Conservation (phyloP, 768 basidiomycete genomes). For the Bullera alba region DNA sequence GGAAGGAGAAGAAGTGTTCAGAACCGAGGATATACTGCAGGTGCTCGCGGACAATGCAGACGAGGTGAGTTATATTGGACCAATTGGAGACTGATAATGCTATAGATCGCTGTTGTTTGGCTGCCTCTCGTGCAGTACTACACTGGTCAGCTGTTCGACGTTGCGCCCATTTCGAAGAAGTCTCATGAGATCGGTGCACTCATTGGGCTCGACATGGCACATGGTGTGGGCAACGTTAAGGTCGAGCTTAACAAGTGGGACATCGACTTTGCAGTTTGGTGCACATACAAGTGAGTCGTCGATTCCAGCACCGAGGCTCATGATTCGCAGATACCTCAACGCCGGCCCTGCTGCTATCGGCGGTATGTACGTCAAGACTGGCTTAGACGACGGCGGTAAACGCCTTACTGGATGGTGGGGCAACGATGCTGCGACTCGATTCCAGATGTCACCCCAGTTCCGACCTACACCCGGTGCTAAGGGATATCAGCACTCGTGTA, state of each 20-base stretch:
- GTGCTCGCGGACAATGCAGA: constrained; percentile 56
- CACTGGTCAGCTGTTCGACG: constrained; percentile 90
- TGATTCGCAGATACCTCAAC: constrained; percentile 63
- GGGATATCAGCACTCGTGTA: constrained; percentile 95
- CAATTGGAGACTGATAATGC: not conserved
- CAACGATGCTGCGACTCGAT: constrained; percentile 76
- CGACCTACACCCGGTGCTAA: constrained; percentile 80
- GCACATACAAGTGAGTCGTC: constrained; percentile 67
- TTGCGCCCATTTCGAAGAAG: constrained; percentile 71
- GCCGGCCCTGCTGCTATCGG: constrained; percentile 95
- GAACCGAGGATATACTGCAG: constrained; percentile 80
- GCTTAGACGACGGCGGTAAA: constrained; percentile 24
- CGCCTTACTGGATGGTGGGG: constrained; percentile 92
- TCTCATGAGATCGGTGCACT: constrained; percentile 83
- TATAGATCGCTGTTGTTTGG: constrained; percentile 77
- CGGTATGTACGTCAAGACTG: constrained; percentile 57
- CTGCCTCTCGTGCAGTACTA: constrained; percentile 96
- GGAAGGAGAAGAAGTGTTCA: constrained; percentile 71
- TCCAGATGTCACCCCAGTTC: constrained; percentile 80
- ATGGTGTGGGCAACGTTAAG: constrained; percentile 89
- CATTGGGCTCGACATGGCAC: constrained; percentile 94
- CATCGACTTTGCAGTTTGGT: constrained; percentile 98
- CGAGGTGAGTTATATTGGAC: constrained; percentile 17
- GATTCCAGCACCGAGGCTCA: constrained; percentile 46
- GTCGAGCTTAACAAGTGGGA: constrained; percentile 83